Percentiles rank a stretch among this genome's conserved stretches.
These are phyloP conservation scores for Alectoria sarmentosa DNA, from an alignment of 495 filamentous ascomycete genomes.

Conservation along the genomic window DNA sequence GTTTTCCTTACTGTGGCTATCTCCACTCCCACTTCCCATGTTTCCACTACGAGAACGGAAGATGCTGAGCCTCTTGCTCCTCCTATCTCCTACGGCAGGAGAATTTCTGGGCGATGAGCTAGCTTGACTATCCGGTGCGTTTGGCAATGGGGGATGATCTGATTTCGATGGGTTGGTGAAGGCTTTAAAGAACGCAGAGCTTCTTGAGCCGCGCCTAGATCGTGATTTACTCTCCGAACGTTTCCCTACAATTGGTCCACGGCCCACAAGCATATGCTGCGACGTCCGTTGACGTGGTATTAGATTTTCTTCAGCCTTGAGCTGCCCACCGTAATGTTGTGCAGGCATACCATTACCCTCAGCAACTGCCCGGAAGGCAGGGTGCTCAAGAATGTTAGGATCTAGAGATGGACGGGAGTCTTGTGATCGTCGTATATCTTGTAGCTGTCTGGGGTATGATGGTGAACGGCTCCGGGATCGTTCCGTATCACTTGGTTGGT, in stretches of 20 bases:
- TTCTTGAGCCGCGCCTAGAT: slow-evolving; percentile 24
- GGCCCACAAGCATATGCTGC: slow-evolving; percentile 31
- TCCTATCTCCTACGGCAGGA: slow-evolving; percentile 30
- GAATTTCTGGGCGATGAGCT: slow-evolving; percentile 12
- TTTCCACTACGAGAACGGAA: slow-evolving; percentile 22
- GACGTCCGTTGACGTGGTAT: slow-evolving; percentile 34
- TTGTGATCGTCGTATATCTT: slow-evolving; percentile 17
- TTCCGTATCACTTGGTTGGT: slow-evolving; percentile 22
- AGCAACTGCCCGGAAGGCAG: slow-evolving; percentile 23
- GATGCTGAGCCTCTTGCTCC: slow-evolving; percentile 26
- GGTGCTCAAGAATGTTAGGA: slow-evolving; percentile 26
- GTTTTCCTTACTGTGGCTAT: slow-evolving; percentile 12
- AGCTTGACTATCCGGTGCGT: slow-evolving; percentile 27
- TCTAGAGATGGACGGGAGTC: slow-evolving; percentile 12
- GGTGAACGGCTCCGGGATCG: slow-evolving; percentile 26
- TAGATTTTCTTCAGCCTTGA: slow-evolving; percentile 26
- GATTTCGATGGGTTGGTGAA: slow-evolving; percentile 14
- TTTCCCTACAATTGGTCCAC: slow-evolving; percentile 26
- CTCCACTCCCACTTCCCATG: slow-evolving; percentile 13
- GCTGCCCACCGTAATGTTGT: slow-evolving; percentile 28
- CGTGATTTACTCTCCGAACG: slow-evolving; percentile 12
- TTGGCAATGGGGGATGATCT: slow-evolving; percentile 5
- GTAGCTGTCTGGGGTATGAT: slow-evolving; percentile 27
- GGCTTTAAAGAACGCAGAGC: slow-evolving; percentile 24
- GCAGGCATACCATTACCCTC: slow-evolving; percentile 25